Base-by-base conservation (phyloP, 305 asterid species). In the Fraxinus albicans region DNA sequence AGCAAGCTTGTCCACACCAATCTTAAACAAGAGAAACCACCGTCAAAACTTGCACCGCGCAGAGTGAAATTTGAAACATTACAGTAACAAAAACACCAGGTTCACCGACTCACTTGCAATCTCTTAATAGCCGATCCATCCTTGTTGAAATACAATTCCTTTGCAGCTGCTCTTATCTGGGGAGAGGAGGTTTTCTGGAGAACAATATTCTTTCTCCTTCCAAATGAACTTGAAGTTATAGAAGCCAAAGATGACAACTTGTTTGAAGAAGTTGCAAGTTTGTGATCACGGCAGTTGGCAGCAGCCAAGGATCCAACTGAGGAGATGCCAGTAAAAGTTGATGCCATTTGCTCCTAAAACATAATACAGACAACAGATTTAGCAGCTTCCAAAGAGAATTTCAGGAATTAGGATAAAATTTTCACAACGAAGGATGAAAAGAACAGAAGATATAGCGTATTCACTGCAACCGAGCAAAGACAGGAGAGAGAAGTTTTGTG, bases 51-150 rank as follows among this genome's bases (percentile, higher is more conserved):
- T 60, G 17, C 19, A 7, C 8, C 15, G 25, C 70, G 63, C 3
- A 42, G 63, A 65, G 29, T 73, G 2, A 76, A 70, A 15, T 70
- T 29, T 33, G 40, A 70, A 29, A 70, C 7, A 70, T 10, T 70
- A 29, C 42, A 70, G 76, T 70, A 70, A 29, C 38, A 9, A n/a
- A 84, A 34, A 67, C 13, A 31, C 65, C 65, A 50, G 53, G 34
- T 67, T 29, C 80, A 79, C 60, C 55, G 12, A 38, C 83, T 44
- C 53, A 94, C 98, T 88, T 94, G 99, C 72, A 97, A 91, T 80
- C 83, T 95, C 94, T 92, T 94, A 53, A 95, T 93, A 63, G 98
- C 95, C 12, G 98, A 93, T 69, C 99, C 98, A 90, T 96, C 98
- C 91, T 95, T 93, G 88, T 96, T 96, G 89, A 95, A 95, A 76